Evolutionary conservation across 2,329 filamentous ascomycete genomes (phyloP).

Genomic region (Clonostachys chloroleuca): DNA sequence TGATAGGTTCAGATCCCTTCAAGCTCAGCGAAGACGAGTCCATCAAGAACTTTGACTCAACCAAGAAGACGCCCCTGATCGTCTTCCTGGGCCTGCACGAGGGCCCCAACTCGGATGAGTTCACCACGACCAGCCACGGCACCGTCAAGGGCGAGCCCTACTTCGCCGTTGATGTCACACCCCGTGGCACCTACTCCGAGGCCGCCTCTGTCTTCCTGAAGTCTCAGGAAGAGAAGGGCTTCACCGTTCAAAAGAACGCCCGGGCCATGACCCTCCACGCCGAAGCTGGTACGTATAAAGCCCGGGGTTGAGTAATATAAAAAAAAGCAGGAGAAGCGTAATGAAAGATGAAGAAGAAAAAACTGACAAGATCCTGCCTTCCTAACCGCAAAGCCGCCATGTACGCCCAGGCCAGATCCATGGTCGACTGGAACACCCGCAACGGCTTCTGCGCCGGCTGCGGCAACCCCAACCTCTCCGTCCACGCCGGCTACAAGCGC

Average conservation of each 20-base stretch:
- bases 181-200: conserved; percentile 58
- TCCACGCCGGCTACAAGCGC: conserved; percentile 77
- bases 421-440: conserved; percentile 91
- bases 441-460: conserved; percentile 92
- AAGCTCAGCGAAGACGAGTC: conserved; percentile 66
- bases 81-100: conserved; percentile 80
- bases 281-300: conserved; percentile 47
- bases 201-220: conserved; percentile 47
- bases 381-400: conserved; percentile 64
- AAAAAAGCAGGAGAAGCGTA: neutral
- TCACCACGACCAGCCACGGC: conserved; percentile 42
- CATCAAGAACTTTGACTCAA: conserved; percentile 71
- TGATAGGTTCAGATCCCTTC: conserved; percentile 73
- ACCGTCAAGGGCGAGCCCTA: conserved; percentile 76
- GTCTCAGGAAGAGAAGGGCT: conserved; percentile 45
- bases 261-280: conserved; percentile 56
- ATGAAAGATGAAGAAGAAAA: neutral
- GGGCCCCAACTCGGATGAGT: conserved; percentile 28
- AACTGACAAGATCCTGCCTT: neutral
- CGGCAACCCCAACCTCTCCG: conserved; percentile 74
- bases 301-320: neutral
- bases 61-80: conserved; percentile 61
- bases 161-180: conserved; percentile 87
- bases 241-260: conserved; percentile 64
- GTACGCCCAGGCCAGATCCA: conserved; percentile 81